Conservation (phyloP, 164 flowering plant genomes). For the Vitis amurensis region DNA sequence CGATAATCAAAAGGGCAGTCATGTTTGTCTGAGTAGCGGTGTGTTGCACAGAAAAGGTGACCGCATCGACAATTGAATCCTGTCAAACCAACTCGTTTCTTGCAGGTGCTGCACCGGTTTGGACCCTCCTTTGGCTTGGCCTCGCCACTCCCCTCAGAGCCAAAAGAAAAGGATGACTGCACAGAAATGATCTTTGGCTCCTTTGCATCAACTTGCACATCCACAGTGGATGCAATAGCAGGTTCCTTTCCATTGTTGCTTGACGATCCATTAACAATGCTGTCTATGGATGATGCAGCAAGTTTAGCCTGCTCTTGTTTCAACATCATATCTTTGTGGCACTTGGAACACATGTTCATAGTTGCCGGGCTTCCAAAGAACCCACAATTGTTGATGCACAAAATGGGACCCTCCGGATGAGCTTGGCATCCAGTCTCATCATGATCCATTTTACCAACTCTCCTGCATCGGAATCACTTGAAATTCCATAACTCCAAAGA, state of each 20-base stretch:
- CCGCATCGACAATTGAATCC: conserved; percentile 59
- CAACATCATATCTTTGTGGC: conserved; percentile 48
- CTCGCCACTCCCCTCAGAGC: conserved; percentile 21
- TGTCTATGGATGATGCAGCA: conserved; percentile 47
- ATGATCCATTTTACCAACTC: conserved; percentile 42
- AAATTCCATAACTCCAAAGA: background rate
- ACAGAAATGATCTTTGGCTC: conserved; percentile 18
- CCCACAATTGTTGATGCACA: conserved; percentile 56
- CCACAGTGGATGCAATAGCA: conserved; percentile 17
- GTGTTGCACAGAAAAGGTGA: conserved; percentile 38
- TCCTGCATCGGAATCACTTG: conserved; percentile 23
- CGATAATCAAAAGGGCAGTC: conserved; percentile 51
- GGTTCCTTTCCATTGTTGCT: conserved; percentile 29
- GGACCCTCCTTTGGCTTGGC: conserved; percentile 43
- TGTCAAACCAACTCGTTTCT: conserved; percentile 48
- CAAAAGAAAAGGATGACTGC: conserved; percentile 15
- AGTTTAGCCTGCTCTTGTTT: conserved; percentile 48
- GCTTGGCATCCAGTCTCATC: conserved; percentile 57
- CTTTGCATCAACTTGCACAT: conserved; percentile 17
- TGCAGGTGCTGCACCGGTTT: conserved; percentile 42
- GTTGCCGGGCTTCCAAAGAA: conserved; percentile 58
- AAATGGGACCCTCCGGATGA: conserved; percentile 45
- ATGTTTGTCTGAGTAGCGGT: conserved; percentile 57
- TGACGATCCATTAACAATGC: conserved; percentile 38
- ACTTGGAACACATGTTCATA: conserved; percentile 63